Evolutionary conservation across 805 yeast species (phyloP), one percentile per base, ranked within the genome.

Genomic region (Yarrowia yakushimensis): DNA sequence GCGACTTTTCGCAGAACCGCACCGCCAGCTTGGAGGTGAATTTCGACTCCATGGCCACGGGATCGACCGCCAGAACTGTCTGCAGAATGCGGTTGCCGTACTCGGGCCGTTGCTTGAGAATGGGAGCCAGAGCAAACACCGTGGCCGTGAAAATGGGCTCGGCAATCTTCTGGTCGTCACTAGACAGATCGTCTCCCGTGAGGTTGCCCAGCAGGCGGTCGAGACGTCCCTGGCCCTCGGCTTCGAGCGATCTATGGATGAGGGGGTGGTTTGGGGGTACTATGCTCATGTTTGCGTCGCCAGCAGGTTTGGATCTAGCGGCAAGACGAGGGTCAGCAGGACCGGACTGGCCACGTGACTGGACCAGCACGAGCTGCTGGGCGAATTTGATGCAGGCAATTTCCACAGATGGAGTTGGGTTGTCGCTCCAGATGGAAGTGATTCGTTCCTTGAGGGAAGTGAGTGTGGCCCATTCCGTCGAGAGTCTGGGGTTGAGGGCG

Each of bases 381-480:
- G 90, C 81, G 64, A 92, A 84, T 73, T 87, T 89, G 60, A 86
- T 76, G n/a, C 87, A 77, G 28, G 92, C 85, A n/a, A 88, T 74
- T 71, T 82, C 84, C 50, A 85, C 76, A 13, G 87, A 88, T 22
- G 74, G 75, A 63, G 71, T 71, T 4, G 39, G 28, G 5, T 66
- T 23, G 20, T 68, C 65, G 22, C 79, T 81, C 84, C 90, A 89
- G 63, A 83, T 79, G 10, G 78, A 73, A n/a, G 88, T 71, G n/a
- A 90, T 77, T 33, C 75, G 76, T 30, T 77, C 76, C 73, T 88
- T 89, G 68, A 92, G 73, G 7, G 77, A 79, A 15, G 77, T 71
- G 65, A 88, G 69, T 48, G 79, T 77, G 25, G 75, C 71, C 96
- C 96, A 90, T 15, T 76, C 66, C 63, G 76, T 76, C 1, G 78